phyloP scores from a whole-genome alignment of 2,329 filamentous ascomycete genomes.

The Talaromyces amestolkiae region DNA sequence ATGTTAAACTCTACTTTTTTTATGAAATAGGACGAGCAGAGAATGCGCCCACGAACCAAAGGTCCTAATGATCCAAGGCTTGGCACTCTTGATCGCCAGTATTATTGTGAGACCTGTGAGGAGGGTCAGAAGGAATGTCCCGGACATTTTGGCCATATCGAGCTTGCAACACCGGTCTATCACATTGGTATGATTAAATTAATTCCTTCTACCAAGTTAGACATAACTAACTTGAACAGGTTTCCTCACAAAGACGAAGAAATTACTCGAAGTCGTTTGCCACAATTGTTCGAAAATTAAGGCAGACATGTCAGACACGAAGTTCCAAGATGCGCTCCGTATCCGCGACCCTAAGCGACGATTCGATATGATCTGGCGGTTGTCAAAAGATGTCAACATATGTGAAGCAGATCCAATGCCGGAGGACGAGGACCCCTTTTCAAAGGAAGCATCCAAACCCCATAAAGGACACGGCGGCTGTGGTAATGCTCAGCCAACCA shows the following conservation, averaged over 20 bases:
- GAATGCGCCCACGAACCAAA: slow-evolving; percentile 82
- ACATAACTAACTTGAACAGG: slow-evolving; percentile 51
- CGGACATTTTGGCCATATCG: slow-evolving; percentile 97
- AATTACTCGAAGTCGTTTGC: slow-evolving; percentile 97
- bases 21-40: slow-evolving; percentile 69
- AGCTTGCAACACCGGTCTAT: slow-evolving; percentile 92
- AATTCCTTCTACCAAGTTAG: background rate
- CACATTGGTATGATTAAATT: slow-evolving; percentile 60
- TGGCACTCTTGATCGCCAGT: slow-evolving; percentile 92
- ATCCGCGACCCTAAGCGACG: slow-evolving; percentile 90
- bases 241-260: slow-evolving; percentile 99
- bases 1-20: slow-evolving; percentile 23
- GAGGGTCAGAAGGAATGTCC: slow-evolving; percentile 95
- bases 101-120: slow-evolving; percentile 93
- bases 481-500: slow-evolving; percentile 83
- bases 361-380: slow-evolving; percentile 87
- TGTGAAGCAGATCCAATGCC: slow-evolving; percentile 79
- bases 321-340: slow-evolving; percentile 76
- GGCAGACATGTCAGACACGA: slow-evolving; percentile 86
- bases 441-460: slow-evolving; percentile 58
- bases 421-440: slow-evolving; percentile 63
- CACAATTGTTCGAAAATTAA: slow-evolving; percentile 98
- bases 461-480: slow-evolving; percentile 77
- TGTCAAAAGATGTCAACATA: slow-evolving; percentile 82
- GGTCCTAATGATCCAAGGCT: slow-evolving; percentile 95